Evolutionary conservation across 2,329 filamentous ascomycete genomes (phyloP).

Genomic region (Ophiostoma quercus): DNA sequence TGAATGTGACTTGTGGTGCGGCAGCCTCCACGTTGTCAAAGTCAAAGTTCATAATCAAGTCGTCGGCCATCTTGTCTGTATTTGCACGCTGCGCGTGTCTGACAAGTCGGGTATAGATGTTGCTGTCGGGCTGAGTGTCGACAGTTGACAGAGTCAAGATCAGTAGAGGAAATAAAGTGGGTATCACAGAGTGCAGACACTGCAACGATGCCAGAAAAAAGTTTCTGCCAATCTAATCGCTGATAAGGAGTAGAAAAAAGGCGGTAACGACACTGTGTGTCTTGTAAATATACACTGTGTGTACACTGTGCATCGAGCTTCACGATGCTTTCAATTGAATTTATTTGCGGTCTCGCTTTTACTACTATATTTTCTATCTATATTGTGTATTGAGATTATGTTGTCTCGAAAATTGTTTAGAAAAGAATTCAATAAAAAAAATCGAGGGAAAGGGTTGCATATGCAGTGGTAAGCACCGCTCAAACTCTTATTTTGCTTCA

Average conservation of each 20-base stretch:
- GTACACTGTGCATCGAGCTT: background rate
- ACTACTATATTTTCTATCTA: background rate
- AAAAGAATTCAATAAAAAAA: background rate
- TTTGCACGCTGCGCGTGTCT: background rate
- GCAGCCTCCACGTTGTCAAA: constrained; percentile 60
- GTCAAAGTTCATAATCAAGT: constrained; percentile 93
- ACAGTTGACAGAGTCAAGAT: background rate
- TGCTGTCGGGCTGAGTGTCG: background rate
- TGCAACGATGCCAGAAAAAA: constrained; percentile 16
- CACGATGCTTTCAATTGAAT: background rate
- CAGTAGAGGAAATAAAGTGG: constrained; percentile 10
- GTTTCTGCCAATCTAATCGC: constrained; percentile 24
- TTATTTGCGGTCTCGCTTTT: background rate
- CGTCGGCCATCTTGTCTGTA: constrained; percentile 67
- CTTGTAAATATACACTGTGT: no score
- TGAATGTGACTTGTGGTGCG: constrained; percentile 61
- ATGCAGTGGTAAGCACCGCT: background rate
- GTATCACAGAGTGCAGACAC: constrained; percentile 1
- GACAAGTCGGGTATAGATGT: background rate
- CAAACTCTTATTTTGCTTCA: background rate
- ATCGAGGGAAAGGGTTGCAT: background rate
- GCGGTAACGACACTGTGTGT: constrained; percentile 15
- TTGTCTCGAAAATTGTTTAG: no score
- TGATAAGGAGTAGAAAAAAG: constrained; percentile 17
- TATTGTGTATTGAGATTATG: no score